Conservation (phyloP, 2,329 filamentous ascomycete genomes). For the Ophiocordyceps camponoti-rufipedis region DNA sequence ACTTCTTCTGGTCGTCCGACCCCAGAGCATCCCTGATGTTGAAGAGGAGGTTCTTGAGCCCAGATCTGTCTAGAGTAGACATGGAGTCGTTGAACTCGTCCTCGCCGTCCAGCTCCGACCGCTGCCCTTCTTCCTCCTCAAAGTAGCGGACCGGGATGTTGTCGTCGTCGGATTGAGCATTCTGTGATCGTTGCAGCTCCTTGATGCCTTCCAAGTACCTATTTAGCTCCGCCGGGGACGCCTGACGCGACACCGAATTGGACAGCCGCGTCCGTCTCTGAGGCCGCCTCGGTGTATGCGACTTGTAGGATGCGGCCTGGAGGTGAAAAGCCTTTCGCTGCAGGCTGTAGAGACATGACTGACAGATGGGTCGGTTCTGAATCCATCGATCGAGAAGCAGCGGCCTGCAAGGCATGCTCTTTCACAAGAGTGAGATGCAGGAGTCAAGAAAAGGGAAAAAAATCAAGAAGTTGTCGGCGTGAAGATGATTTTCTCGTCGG, state of each 20-base stretch:
- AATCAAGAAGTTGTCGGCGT: neutral
- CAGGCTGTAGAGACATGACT: slow-evolving; percentile 16
- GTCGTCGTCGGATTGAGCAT: slow-evolving; percentile 4
- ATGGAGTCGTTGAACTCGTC: slow-evolving; percentile 23
- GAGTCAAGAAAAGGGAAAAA: neutral
- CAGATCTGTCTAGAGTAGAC: slow-evolving; percentile 15
- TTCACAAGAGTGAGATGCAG: neutral
- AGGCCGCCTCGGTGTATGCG: slow-evolving; percentile 5
- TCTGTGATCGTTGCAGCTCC: slow-evolving; percentile 6
- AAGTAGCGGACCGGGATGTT: slow-evolving; percentile 25
- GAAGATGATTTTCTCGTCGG: neutral
- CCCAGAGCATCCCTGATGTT: slow-evolving; percentile 19
- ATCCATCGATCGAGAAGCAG: slow-evolving; percentile 16
- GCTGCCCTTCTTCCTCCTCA: slow-evolving; percentile 21
- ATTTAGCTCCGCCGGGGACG: slow-evolving; percentile 9
- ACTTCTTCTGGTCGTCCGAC: slow-evolving; percentile 13
- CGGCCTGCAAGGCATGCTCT: slow-evolving; percentile 17
- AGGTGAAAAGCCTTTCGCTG: slow-evolving; percentile 9
- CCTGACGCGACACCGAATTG: slow-evolving; percentile 7
- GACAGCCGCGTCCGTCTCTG: slow-evolving; percentile 4
- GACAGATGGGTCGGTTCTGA: slow-evolving; percentile 18
- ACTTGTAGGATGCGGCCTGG: slow-evolving; percentile 15
- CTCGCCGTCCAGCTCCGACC: slow-evolving; percentile 19
- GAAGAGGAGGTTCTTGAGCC: slow-evolving; percentile 16
- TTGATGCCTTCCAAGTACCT: slow-evolving; percentile 11